Evolutionary conservation across 2,329 filamentous ascomycete genomes (phyloP).

Genomic region (Cordyceps fumosorosea): DNA sequence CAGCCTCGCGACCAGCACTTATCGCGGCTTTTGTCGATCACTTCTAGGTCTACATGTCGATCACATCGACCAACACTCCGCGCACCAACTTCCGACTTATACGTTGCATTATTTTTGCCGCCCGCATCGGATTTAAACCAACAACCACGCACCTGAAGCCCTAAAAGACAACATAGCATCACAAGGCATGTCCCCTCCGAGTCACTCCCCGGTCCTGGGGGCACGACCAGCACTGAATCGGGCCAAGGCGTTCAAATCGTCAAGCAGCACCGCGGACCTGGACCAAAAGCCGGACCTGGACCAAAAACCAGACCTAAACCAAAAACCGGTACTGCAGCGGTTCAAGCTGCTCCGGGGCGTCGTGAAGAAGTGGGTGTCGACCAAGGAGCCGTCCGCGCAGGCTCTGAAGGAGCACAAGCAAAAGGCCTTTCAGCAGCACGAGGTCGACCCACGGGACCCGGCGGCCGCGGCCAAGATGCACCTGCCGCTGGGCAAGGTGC

Average conservation of each 20-base stretch:
- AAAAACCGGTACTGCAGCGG: not conserved
- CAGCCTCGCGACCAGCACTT: not conserved
- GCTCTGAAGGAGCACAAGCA: slow-evolving; percentile 41
- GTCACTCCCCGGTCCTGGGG: not conserved
- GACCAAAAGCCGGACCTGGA: not conserved
- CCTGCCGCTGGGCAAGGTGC: slow-evolving; percentile 38
- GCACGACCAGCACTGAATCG: not conserved
- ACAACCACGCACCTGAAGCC: no score
- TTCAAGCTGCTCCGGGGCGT: slow-evolving; percentile 22
- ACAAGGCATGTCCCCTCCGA: not conserved
- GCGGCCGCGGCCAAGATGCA: slow-evolving; percentile 40
- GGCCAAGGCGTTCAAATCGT: no score
- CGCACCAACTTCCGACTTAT: not conserved
- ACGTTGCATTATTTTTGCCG: not conserved
- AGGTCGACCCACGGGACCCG: slow-evolving; percentile 37
- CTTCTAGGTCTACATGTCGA: not conserved
- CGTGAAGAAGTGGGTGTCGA: slow-evolving; percentile 43
- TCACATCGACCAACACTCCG: not conserved
- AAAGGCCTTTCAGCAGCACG: slow-evolving; percentile 36
- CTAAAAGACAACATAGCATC: not conserved
- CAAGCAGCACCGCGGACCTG: no score
- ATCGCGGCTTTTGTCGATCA: slow-evolving; percentile 1
- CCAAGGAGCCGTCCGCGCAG: slow-evolving; percentile 43
- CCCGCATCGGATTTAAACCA: not conserved
- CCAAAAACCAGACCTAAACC: not conserved